Percentiles rank a stretch among this genome's conserved stretches.
Evolutionary conservation across 1,284 basidiomycete species (phyloP).

Genomic region (Filobasidium uniguttulatum): DNA sequence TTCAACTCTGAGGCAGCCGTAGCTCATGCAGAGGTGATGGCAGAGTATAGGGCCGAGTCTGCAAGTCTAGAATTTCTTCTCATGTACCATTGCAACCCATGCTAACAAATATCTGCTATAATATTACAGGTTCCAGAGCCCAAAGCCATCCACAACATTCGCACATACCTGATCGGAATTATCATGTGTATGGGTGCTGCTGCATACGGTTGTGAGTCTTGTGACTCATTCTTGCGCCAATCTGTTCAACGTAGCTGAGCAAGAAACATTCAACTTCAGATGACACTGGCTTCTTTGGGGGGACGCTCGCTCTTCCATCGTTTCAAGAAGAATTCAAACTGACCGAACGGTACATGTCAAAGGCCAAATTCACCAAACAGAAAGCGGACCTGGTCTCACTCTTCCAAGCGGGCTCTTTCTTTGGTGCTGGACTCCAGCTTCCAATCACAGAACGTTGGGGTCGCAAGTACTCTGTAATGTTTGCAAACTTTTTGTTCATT

Average conservation of each 20-base stretch:
- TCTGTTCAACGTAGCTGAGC: neutral
- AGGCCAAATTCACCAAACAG: constrained; percentile 20
- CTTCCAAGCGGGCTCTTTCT: constrained; percentile 63
- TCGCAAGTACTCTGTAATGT: constrained; percentile 42
- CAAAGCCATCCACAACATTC: constrained; percentile 7
- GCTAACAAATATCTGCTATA: neutral
- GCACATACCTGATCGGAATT: constrained; percentile 13
- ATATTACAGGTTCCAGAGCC: neutral
- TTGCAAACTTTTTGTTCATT: constrained; percentile 49
- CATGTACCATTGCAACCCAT: constrained; percentile 2
- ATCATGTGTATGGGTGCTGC: constrained; percentile 15
- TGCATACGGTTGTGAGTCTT: constrained; percentile 8
- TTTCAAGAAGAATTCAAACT: constrained; percentile 50
- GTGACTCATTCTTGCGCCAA: neutral
- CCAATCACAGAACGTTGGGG: constrained; percentile 27
- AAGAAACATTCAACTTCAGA: neutral
- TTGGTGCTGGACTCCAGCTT: constrained; percentile 54
- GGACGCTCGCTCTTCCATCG: constrained; percentile 49
- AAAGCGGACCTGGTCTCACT: constrained; percentile 52
- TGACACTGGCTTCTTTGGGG: constrained; percentile 46
- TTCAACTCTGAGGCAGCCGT: constrained; percentile 4
- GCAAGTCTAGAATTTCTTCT: neutral
- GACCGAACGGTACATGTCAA: neutral
- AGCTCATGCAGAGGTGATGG: constrained; percentile 8
- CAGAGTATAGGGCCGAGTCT: constrained; percentile 9